Conservation (phyloP, 805 yeast genomes). For the Saccharomycopsis olivae region DNA sequence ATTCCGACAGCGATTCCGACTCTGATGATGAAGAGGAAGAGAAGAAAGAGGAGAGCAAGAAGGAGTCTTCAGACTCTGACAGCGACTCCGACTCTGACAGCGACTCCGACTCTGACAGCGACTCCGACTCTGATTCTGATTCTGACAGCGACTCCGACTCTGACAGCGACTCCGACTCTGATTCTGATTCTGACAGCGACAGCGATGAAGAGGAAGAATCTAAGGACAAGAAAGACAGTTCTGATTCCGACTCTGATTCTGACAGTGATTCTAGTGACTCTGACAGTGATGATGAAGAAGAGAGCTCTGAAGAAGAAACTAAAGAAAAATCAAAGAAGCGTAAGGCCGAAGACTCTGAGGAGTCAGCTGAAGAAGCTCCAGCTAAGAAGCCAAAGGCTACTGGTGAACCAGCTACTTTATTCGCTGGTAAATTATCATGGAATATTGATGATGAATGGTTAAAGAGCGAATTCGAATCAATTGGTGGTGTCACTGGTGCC, state of each 20-base stretch:
- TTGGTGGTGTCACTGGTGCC: conserved; percentile 77
- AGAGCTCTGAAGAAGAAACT: conserved; percentile 17
- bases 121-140: conserved; percentile 20
- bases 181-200: conserved; percentile 19
- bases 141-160: conserved; percentile 26
- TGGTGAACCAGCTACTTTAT: conserved; percentile 75
- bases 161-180: conserved; percentile 20
- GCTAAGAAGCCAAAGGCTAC: conserved; percentile 42
- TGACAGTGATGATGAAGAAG: conserved; percentile 17
- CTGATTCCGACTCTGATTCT: conserved; percentile 23
- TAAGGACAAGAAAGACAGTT: conserved; percentile 19
- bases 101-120: conserved; percentile 13
- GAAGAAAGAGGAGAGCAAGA: conserved; percentile 16
- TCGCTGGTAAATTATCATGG: conserved; percentile 98
- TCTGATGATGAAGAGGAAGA: conserved; percentile 16
- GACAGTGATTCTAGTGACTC: conserved; percentile 21
- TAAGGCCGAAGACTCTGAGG: conserved; percentile 24
- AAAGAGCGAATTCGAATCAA: conserved; percentile 69
- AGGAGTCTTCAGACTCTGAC: conserved; percentile 22
- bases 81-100: conserved; percentile 24
- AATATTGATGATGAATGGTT: conserved; percentile 93
- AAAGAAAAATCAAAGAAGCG: conserved; percentile 24
- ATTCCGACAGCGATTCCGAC: conserved; percentile 23
- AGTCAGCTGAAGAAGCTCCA: conserved; percentile 30
- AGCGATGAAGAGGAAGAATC: conserved; percentile 18